Evolutionary conservation across 1,284 basidiomycete species (phyloP), one percentile per base, ranked within the genome.

Genomic region (Papiliotrema nemorosa): DNA sequence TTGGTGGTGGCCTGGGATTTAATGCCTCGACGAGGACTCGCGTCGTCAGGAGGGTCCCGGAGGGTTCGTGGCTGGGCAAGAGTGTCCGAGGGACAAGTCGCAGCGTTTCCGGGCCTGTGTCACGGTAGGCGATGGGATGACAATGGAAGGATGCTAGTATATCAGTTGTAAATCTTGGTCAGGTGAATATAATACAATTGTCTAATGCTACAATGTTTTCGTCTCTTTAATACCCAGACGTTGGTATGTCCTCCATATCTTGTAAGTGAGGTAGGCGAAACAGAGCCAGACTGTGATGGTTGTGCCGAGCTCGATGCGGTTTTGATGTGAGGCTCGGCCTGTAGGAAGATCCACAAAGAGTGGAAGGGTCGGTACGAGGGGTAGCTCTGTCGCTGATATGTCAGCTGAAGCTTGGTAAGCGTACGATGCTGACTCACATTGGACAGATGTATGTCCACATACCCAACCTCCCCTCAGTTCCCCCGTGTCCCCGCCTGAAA

Each of bases 31-130:
- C 47, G 20, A 34, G 57, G 26, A 59, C 56, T 3, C 52, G 51
- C 40, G 57, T 63, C 12, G 52, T 59, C n/a, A 57, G 64, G 50
- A 41, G 64, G n/a, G 57, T 60, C 35, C 64, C 59, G 18, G 64
- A 68, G 27, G 63, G 62, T 4, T 56, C 55, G 4, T 52, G 47
- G 31, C 39, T 67, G 51, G 46, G 53, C 5, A 33, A 43, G 53
- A 50, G 53, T 38, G 35, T 22, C 14, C 16, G 31, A n/a, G 39
- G 50, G 18, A 38, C 21, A 6, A 37, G 40, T 13, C 49, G 58
- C 39, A 55, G 57, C 33, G 55, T 59, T 3, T 58, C 59, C 2
- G 54, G 55, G 3, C 55, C 57, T 29, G 35, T 43, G 5, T 41
- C 43, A 13, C 35, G 54, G 38, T 47, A 36, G 43, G 29, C 20